Conservation (phyloP, 2,329 filamentous ascomycete species). For the Fusarium nelsonii region DNA sequence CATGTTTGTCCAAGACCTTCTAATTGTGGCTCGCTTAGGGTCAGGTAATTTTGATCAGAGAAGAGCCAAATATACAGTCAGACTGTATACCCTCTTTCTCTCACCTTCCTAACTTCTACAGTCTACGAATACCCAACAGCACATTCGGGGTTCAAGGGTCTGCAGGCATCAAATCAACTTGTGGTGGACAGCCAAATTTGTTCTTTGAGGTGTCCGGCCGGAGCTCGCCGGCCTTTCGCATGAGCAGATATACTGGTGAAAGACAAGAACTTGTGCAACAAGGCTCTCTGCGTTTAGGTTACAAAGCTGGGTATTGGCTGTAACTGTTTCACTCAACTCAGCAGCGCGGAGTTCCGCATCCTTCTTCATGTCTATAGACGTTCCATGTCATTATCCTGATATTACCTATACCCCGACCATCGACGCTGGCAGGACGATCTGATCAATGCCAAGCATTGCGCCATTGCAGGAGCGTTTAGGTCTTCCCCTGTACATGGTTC, state of each 20-base stretch:
- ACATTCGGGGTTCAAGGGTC: background rate
- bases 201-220: background rate
- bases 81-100: background rate
- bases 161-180: slow-evolving; percentile 8
- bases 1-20: background rate
- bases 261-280: background rate
- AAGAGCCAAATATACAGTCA: background rate
- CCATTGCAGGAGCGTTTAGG: background rate
- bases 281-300: background rate
- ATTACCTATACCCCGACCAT: background rate
- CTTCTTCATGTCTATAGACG: background rate
- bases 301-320: background rate
- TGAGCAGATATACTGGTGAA: background rate
- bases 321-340: background rate
- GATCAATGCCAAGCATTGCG: slow-evolving; percentile 1
- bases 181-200: background rate
- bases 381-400: background rate
- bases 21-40: background rate
- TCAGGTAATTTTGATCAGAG: background rate
- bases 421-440: background rate
- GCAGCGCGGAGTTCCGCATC: background rate
- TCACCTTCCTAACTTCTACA: background rate
- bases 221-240: background rate
- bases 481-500: background rate
- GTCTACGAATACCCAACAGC: background rate